These are phyloP conservation scores for Erodium texanum DNA, from an alignment of 441 rosid species.

Conservation along the genomic window DNA sequence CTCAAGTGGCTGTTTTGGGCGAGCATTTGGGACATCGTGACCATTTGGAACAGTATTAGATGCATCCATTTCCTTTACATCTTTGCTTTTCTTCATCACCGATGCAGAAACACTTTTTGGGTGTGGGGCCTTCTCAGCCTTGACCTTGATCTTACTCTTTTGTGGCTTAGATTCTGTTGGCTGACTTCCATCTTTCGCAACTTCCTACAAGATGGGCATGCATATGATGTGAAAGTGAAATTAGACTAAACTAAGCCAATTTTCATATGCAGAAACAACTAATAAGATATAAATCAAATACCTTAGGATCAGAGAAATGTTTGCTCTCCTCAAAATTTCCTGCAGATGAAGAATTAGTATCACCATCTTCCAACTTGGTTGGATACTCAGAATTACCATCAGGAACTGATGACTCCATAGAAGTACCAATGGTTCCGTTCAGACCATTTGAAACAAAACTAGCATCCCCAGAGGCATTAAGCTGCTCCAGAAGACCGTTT, in stretches of 20 bases:
- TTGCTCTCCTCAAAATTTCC: constrained; percentile 28
- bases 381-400: constrained; percentile 15
- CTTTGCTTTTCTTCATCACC: constrained; percentile 40
- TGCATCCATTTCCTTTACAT: constrained; percentile 33
- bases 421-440: constrained; percentile 29
- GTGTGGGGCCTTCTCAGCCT: constrained; percentile 38
- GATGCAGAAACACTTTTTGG: constrained; percentile 35
- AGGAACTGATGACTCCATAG: constrained; percentile 20
- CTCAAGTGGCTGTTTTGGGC: constrained; percentile 38
- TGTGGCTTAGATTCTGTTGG: constrained; percentile 27
- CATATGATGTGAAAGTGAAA: background rate
- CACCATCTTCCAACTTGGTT: too few relatives aligned
- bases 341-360: constrained; percentile 12
- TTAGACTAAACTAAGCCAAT: constrained; percentile 10
- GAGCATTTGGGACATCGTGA: constrained; percentile 34
- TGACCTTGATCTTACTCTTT: constrained; percentile 40
- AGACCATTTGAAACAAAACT: constrained; percentile 18
- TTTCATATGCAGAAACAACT: background rate
- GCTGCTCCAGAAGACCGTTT: constrained; percentile 35
- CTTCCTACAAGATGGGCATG: constrained; percentile 27
- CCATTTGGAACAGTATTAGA: constrained; percentile 10
- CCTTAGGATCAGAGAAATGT: constrained; percentile 31
- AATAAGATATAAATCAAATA: constrained; percentile 13
- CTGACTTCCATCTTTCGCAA: constrained; percentile 29
- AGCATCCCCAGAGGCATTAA: constrained; percentile 19